These are phyloP conservation scores for Apophysomyces elegans DNA, from an alignment of 371 early-diverging fungal species.

Conservation along the genomic window DNA sequence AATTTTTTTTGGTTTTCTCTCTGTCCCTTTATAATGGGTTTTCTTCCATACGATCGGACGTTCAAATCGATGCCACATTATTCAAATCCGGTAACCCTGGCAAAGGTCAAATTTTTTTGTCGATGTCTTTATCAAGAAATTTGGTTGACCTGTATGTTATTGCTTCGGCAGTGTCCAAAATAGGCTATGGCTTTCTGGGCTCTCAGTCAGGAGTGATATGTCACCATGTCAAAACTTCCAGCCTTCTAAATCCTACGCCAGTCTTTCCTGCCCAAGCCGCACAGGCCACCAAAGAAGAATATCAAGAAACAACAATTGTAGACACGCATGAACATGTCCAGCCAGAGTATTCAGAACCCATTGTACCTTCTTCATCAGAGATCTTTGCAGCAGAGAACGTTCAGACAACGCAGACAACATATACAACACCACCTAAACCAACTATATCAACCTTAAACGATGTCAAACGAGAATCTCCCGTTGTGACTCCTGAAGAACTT, in stretches of 20 bases:
- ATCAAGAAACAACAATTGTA: not conserved
- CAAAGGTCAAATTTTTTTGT: no score
- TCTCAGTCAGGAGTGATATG: conserved; percentile 39
- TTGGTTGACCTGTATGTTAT: conserved; percentile 43
- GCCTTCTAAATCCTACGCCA: conserved; percentile 45
- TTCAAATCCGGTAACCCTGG: no score
- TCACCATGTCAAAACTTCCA: conserved; percentile 48
- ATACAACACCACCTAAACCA: no score
- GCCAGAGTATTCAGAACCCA: no score
- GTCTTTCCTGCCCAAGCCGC: conserved; percentile 11
- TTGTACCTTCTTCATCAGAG: no score
- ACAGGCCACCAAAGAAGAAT: not conserved
- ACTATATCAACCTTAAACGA: not conserved
- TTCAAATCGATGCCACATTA: no score
- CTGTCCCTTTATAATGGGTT: no score
- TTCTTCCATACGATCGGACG: no score
- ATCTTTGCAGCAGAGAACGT: no score
- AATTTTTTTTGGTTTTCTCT: no score
- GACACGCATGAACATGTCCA: not conserved
- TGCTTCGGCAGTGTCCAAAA: conserved; percentile 36
- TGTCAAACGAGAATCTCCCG: not conserved
- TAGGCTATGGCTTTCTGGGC: conserved; percentile 30
- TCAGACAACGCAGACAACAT: no score
- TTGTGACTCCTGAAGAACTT: conserved; percentile 8
- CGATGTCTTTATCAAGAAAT: conserved; percentile 41